Conservation (phyloP, 495 filamentous ascomycete genomes). For the Chaetomidium leptoderma region DNA sequence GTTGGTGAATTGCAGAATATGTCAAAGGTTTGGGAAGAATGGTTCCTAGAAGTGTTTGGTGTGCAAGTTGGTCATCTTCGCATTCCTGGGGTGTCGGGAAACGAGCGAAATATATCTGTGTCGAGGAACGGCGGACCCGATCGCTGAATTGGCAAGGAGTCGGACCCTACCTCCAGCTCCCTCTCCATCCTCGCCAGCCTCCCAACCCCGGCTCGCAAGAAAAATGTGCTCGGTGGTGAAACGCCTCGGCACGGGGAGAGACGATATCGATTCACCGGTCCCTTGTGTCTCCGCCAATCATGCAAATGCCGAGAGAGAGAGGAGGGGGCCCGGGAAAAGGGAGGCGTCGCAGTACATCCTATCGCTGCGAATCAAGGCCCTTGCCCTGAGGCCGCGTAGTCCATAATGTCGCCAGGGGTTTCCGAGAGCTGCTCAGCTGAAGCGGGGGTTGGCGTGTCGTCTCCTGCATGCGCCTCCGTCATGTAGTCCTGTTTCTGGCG, state of each 20-base stretch:
- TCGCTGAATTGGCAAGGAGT: conserved; percentile 7
- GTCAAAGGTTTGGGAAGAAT: conserved; percentile 4
- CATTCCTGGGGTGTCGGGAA: not conserved
- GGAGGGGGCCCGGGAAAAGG: conserved; percentile 1
- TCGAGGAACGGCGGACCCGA: not conserved
- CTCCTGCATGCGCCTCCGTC: too few species aligned
- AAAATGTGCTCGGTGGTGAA: conserved; percentile 15
- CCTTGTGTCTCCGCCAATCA: conserved; percentile 22
- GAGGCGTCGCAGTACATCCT: not conserved
- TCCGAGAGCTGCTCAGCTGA: not conserved
- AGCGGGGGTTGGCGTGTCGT: conserved; percentile 1
- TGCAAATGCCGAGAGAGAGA: conserved; percentile 20
- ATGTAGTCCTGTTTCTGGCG: conserved; percentile 9
- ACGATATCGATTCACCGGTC: conserved; percentile 16
- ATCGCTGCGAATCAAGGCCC: conserved; percentile 8
- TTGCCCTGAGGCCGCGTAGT: not conserved
- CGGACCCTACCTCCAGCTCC: conserved; percentile 8
- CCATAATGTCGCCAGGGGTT: not conserved
- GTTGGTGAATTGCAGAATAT: conserved; percentile 15
- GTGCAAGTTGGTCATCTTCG: conserved; percentile 2
- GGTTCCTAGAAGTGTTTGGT: conserved; percentile 11
- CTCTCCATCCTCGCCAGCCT: not conserved
- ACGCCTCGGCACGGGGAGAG: conserved; percentile 5
- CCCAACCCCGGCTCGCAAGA: conserved; percentile 2
- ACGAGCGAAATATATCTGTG: not conserved